Evolutionary conservation across 2,329 filamentous ascomycete species (phyloP).

Genomic region (Hypoxylon sp.): DNA sequence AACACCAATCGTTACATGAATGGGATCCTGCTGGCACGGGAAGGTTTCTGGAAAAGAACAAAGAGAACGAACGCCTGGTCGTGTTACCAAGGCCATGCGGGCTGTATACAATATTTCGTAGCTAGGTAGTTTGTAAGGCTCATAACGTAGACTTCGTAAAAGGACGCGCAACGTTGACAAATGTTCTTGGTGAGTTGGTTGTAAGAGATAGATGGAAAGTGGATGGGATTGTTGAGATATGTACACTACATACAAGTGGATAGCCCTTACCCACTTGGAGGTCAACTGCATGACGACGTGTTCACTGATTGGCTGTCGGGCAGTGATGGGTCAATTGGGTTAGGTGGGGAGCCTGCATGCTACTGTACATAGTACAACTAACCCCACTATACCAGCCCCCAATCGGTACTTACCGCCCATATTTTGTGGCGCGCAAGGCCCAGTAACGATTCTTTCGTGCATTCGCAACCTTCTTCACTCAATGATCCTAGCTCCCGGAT

Average conservation of each 20-base stretch:
- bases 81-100: not conserved
- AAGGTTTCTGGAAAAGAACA: not conserved
- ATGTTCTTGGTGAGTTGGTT: not conserved
- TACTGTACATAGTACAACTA: no score
- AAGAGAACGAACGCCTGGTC: not conserved
- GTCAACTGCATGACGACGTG: not conserved
- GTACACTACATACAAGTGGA: not conserved
- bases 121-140: not conserved
- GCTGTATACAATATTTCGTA: not conserved
- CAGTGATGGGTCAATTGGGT: slow-evolving; percentile 1
- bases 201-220: not conserved
- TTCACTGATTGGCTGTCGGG: not conserved
- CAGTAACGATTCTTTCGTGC: slow-evolving; percentile 19
- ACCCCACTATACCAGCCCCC: slow-evolving; percentile 24
- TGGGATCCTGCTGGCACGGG: not conserved
- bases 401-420: slow-evolving; percentile 18
- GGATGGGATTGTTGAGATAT: not conserved
- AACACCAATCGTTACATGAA: slow-evolving; percentile 3
- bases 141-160: not conserved
- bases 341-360: slow-evolving; percentile 7
- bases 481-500: slow-evolving; percentile 23
- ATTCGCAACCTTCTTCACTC: slow-evolving; percentile 26
- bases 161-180: not conserved
- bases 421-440: slow-evolving; percentile 20
- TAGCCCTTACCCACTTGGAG: no score